Percentiles rank a stretch among this genome's conserved stretches.
Conservation (phyloP, 192 early-diverging fungal species). For the Entomortierella parvispora region DNA sequence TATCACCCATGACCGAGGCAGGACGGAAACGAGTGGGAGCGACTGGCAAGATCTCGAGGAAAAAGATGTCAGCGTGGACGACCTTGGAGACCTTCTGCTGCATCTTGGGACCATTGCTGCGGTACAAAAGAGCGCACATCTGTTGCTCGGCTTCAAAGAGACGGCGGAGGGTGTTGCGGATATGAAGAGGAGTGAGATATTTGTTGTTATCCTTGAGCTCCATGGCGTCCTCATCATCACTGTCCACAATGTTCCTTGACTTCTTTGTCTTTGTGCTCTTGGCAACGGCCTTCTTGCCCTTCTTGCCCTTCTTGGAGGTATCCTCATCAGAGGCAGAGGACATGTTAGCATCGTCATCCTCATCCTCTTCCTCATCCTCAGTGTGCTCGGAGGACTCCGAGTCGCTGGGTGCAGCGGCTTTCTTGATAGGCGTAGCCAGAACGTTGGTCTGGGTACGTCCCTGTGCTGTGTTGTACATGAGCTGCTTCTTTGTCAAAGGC, state of each 20-base stretch:
- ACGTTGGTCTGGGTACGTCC: slow-evolving; percentile 42
- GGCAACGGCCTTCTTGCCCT: slow-evolving; percentile 26
- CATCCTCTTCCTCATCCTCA: slow-evolving; percentile 35
- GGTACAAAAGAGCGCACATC: slow-evolving; percentile 86
- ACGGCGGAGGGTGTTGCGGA: slow-evolving; percentile 79
- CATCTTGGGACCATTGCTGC: slow-evolving; percentile 65
- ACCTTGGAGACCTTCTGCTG: slow-evolving; percentile 51
- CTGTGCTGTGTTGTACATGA: slow-evolving; percentile 34
- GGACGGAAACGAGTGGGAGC: slow-evolving; percentile 95
- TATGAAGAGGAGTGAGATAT: slow-evolving; percentile 77
- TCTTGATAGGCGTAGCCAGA: slow-evolving; percentile 20
- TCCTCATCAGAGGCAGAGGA: slow-evolving; percentile 50
- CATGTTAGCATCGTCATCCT: slow-evolving; percentile 51
- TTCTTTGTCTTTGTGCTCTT: slow-evolving; percentile 60
- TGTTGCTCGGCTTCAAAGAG: slow-evolving; percentile 83
- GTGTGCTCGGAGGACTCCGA: slow-evolving; percentile 43
- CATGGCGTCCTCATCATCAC: slow-evolving; percentile 44
- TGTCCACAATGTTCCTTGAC: slow-evolving; percentile 50
- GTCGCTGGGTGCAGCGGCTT: slow-evolving; percentile 37
- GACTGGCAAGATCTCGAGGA: slow-evolving; percentile 91
- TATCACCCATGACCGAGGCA: slow-evolving; percentile 88
- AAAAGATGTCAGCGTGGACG: slow-evolving; percentile 86
- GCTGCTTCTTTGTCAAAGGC: slow-evolving; percentile 44
- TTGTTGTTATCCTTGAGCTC: slow-evolving; percentile 53
- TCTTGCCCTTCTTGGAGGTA: slow-evolving; percentile 34